Evolutionary conservation across 371 early-diverging fungal genomes (phyloP).

Genomic region (Saksenaea oblongispora): DNA sequence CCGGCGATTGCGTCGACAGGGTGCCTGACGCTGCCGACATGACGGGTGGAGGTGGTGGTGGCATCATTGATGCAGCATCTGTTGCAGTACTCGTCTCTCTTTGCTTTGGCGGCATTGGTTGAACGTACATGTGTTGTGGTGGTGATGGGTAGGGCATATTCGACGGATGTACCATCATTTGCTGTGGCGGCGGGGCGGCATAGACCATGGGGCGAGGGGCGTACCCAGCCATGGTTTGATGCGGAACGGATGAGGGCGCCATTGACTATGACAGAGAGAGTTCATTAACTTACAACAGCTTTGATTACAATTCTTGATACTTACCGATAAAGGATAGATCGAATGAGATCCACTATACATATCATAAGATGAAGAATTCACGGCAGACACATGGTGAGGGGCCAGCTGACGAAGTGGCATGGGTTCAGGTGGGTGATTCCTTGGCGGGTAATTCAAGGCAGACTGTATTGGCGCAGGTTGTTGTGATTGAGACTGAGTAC

Average conservation of each 20-base stretch:
- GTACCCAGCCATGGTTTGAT: conserved; percentile 10
- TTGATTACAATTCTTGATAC: neutral
- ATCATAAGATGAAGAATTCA: conserved; percentile 7
- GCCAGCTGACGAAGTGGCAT: conserved; percentile 5
- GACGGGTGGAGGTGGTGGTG: conserved; percentile 8
- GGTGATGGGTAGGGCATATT: conserved; percentile 29
- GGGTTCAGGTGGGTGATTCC: conserved; percentile 4
- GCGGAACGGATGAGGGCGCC: conserved; percentile 4
- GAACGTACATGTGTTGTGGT: conserved; percentile 11
- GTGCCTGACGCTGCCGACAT: conserved; percentile 8
- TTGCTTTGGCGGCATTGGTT: neutral
- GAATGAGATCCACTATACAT: conserved; percentile 8
- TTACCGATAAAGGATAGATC: conserved; percentile 3
- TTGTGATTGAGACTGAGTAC: neutral
- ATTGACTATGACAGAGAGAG: neutral
- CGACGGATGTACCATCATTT: conserved; percentile 10
- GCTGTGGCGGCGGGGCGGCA: conserved; percentile 8
- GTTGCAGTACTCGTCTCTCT: neutral
- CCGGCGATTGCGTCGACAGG: neutral
- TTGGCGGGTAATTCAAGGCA: conserved; percentile 8
- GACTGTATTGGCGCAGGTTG: conserved; percentile 3
- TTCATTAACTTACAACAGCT: no score
- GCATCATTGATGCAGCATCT: neutral
- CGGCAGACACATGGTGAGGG: conserved; percentile 1
- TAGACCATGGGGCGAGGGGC: conserved; percentile 9